Base-by-base conservation (phyloP, 106 monocot genomes). In the Amphibolis antarctica region DNA sequence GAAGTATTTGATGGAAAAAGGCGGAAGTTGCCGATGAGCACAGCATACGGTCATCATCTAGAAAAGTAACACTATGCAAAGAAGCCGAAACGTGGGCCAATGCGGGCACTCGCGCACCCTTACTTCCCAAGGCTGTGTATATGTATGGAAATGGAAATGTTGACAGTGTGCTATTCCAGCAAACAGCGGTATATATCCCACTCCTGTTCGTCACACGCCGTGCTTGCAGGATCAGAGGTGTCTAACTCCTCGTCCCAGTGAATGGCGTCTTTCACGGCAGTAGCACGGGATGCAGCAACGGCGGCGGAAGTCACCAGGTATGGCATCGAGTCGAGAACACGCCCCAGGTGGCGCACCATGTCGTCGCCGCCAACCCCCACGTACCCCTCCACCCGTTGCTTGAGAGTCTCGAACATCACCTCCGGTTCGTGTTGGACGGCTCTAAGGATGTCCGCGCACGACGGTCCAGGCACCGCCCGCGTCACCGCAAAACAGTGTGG, bases 351-450 rank as follows among this genome's bases (percentile, higher is more conserved):
- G 44, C 42, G n/a, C 0, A 74, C 65, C 29, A 78, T 17, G 22
- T 42, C 69, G 54, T 43, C 65, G 4, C 42, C 70, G 24, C 60
- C 45, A 10, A 45, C 23, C 20, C 15, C 36, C 3, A 36, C 25
- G 66, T 48, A 72, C 57, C 86, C 85, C 42, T 79, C 87, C 9
- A 77, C 80, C 3, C 91, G 75, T 20, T 65, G 74, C 78, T 87
- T 87, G 48, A 98, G 82, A 45, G 74, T 58, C 62, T 82, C 80
- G 57, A 84, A 98, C 96, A 98, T 98, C 23, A 90, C 48, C 78
- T 90, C 90, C 9, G 96, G 96, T 75, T 90, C 86, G 65, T 86
- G 82, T 78, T 98, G 96, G 90, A 98, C 87, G 63, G 72, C 63
- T 31, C 96, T 59, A 22, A 98, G 80, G 28, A 98, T 80, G 66